Evolutionary conservation across 2,329 filamentous ascomycete genomes (phyloP).

Genomic region (Cryphonectria radicalis): DNA sequence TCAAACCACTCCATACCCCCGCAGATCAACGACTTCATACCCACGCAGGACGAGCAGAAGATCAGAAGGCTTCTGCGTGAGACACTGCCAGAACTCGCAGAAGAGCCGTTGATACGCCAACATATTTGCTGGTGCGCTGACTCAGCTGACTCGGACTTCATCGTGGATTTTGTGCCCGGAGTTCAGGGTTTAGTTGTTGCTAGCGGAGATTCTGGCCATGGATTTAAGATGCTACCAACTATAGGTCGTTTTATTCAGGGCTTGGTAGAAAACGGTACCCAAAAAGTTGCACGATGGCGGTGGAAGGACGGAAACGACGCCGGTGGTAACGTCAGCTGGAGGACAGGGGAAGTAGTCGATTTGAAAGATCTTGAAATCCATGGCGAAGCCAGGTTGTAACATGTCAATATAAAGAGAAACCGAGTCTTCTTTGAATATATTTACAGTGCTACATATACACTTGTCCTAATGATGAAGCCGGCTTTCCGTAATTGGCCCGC

Average conservation of each 20-base stretch:
- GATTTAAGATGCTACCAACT: slow-evolving; percentile 66
- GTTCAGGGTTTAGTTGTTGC: slow-evolving; percentile 54
- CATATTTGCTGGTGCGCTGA: slow-evolving; percentile 69
- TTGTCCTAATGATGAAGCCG: no score
- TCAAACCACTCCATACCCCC: slow-evolving; percentile 44
- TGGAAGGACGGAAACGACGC: slow-evolving; percentile 50
- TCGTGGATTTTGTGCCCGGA: slow-evolving; percentile 61
- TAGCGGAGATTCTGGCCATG: slow-evolving; percentile 64
- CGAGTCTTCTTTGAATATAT: neutral
- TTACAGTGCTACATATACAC: no score
- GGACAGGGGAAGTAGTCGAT: slow-evolving; percentile 39
- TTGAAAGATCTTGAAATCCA: slow-evolving; percentile 29
- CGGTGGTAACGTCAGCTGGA: slow-evolving; percentile 42
- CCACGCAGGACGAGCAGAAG: slow-evolving; percentile 55
- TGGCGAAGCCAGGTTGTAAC: neutral
- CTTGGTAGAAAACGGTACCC: slow-evolving; percentile 49
- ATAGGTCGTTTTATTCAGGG: slow-evolving; percentile 59
- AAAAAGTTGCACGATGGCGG: slow-evolving; percentile 52
- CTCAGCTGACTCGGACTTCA: slow-evolving; percentile 62
- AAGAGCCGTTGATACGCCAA: slow-evolving; percentile 59
- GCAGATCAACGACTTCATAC: slow-evolving; percentile 52
- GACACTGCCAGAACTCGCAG: slow-evolving; percentile 55
- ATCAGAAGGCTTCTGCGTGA: slow-evolving; percentile 55
- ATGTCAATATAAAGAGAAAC: neutral
- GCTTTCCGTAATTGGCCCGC: no score